phyloP scores from a whole-genome alignment of 352 stramenopile genomes.

The Pythium plurisporium region DNA sequence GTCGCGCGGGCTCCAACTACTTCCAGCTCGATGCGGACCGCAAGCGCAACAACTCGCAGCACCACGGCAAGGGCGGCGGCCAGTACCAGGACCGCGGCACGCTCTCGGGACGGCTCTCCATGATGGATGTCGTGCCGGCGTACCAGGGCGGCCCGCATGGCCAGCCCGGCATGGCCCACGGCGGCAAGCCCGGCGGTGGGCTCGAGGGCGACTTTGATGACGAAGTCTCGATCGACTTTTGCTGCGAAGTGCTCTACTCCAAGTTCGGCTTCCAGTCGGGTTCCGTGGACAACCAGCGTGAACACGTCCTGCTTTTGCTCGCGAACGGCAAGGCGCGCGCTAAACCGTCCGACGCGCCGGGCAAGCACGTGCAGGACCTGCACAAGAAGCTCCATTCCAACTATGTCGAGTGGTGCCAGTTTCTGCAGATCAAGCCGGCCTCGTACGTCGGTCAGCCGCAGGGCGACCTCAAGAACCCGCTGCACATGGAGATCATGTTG shows the following conservation, averaged over 20 bases:
- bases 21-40: conserved; percentile 74
- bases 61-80: conserved; percentile 34
- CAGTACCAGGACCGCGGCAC: conserved; percentile 33
- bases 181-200: conserved; percentile 27
- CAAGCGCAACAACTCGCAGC: conserved; percentile 60
- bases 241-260: conserved; percentile 65
- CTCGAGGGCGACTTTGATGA: conserved; percentile 74
- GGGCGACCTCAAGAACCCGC: conserved; percentile 29
- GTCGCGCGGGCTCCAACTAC: conserved; percentile 82
- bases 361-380: conserved; percentile 58
- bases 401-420: conserved; percentile 93
- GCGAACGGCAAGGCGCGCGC: conserved; percentile 70
- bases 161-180: not conserved
- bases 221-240: conserved; percentile 75
- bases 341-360: conserved; percentile 35
- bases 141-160: conserved; percentile 23
- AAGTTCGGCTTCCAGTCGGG: conserved; percentile 86
- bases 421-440: conserved; percentile 76
- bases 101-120: conserved; percentile 54
- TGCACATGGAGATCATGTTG: conserved; percentile 74
- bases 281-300: conserved; percentile 76
- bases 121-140: conserved; percentile 55
- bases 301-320: conserved; percentile 76
- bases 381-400: conserved; percentile 88
- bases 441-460: conserved; percentile 47